phyloP scores from a whole-genome alignment of 31 red algal species.

The Asparagopsis taxiformis region DNA sequence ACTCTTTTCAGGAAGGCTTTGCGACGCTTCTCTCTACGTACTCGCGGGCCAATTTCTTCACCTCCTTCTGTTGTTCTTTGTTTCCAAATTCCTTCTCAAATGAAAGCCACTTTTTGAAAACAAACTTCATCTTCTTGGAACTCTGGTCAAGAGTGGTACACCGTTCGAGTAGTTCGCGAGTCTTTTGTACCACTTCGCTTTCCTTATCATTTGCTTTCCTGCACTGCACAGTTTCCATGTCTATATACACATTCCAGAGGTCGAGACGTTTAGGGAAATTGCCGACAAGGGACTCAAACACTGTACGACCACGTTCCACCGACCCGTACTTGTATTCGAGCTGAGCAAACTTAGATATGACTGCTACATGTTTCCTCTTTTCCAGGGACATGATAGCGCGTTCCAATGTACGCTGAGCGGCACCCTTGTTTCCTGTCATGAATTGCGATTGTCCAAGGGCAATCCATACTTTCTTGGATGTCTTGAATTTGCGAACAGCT shows the following conservation, averaged over 20 bases:
- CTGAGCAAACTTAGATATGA: slow-evolving; percentile 80
- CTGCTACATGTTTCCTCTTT: slow-evolving; percentile 51
- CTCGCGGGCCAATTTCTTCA: slow-evolving; percentile 49
- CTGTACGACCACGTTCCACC: slow-evolving; percentile 77
- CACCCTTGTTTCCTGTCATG: slow-evolving; percentile 35
- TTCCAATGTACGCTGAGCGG: slow-evolving; percentile 57
- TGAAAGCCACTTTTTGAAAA: slow-evolving; percentile 75
- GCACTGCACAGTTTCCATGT: slow-evolving; percentile 68
- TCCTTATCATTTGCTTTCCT: slow-evolving; percentile 20
- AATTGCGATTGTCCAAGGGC: slow-evolving; percentile 40
- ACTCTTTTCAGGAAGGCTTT: background rate
- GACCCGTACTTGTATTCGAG: slow-evolving; percentile 91
- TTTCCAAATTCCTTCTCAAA: slow-evolving; percentile 77
- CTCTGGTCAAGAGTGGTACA: slow-evolving; percentile 51
- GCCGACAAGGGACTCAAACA: slow-evolving; percentile 79
- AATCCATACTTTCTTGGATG: slow-evolving; percentile 61
- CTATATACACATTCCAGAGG: slow-evolving; percentile 92
- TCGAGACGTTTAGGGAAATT: slow-evolving; percentile 91
- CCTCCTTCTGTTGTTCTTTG: slow-evolving; percentile 38
- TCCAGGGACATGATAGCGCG: slow-evolving; percentile 69
- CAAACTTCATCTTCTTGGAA: slow-evolving; percentile 91
- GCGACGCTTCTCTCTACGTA: slow-evolving; percentile 59
- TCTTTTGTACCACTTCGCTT: slow-evolving; percentile 16
- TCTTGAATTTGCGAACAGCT: slow-evolving; percentile 42
- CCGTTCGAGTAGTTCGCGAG: slow-evolving; percentile 73